Conservation (phyloP, 768 basidiomycete species). For the Boletales sp. region DNA sequence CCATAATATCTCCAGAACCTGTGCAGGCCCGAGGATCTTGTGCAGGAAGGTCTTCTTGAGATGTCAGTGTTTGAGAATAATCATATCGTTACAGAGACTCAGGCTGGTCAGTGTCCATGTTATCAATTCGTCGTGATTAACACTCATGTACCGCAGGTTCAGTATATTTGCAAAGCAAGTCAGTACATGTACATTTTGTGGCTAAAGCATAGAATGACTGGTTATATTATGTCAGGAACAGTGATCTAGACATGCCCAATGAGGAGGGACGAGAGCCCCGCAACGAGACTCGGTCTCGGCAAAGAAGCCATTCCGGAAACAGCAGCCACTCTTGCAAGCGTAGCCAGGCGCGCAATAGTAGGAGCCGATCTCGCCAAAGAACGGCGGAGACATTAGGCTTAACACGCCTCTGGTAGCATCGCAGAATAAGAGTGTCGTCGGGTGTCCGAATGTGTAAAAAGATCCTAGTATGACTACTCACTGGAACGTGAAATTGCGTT, state of each 20-base stretch:
- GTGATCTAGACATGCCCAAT: background rate
- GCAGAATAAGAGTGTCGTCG: too few relatives aligned
- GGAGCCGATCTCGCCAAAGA: too few relatives aligned
- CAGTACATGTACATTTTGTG: background rate
- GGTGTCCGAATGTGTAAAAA: too few relatives aligned
- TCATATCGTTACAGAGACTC: background rate
- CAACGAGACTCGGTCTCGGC: too few relatives aligned
- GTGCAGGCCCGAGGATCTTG: background rate
- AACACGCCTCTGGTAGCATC: too few relatives aligned
- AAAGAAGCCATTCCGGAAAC: too few relatives aligned
- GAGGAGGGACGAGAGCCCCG: background rate
- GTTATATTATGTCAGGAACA: background rate
- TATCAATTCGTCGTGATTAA: background rate
- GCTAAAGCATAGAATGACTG: background rate
- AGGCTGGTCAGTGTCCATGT: background rate
- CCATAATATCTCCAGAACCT: background rate
- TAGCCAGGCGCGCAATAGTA: too few relatives aligned
- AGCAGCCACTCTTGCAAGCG: too few relatives aligned
- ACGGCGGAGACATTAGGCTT: too few relatives aligned
- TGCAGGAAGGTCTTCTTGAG: slow-evolving; percentile 1
- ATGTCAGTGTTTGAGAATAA: background rate
- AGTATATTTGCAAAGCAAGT: slow-evolving; percentile 12
- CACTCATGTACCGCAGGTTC: background rate
- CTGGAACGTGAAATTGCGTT: too few relatives aligned
- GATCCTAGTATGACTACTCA: too few relatives aligned